phyloP scores from a whole-genome alignment of 192 early-diverging fungal species.

The Piromyces finnis region DNA sequence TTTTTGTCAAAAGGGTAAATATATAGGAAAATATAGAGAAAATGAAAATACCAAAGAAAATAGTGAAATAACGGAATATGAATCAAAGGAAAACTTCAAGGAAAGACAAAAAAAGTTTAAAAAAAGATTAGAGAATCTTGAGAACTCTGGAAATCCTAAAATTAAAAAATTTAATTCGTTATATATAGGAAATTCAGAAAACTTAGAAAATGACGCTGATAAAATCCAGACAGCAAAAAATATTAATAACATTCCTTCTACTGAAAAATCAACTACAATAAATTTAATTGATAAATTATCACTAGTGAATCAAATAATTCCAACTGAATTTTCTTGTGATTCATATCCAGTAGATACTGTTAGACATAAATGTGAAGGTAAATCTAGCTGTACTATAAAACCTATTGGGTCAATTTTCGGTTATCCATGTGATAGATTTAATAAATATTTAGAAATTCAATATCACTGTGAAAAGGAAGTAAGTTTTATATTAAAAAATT shows the following conservation, averaged over 20 bases:
- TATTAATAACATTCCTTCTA: no score
- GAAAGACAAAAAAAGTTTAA: no score
- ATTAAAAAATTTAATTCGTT: no score
- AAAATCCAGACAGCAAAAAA: no score
- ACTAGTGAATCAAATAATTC: no score
- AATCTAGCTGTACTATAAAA: neutral
- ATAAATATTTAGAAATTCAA: neutral
- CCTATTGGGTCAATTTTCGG: neutral
- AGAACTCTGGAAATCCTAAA: no score
- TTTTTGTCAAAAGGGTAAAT: neutral
- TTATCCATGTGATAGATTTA: neutral
- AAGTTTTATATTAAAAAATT: neutral
- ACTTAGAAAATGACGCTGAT: no score
- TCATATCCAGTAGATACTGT: neutral
- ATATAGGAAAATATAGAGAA: neutral
- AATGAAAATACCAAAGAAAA: no score
- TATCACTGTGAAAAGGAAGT: neutral
- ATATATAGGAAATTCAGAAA: no score
- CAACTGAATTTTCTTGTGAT: neutral
- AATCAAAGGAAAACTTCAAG: no score
- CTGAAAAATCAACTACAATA: neutral
- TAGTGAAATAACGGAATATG: no score
- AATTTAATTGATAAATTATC: neutral
- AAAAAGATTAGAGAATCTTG: no score
- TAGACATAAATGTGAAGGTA: neutral